These are phyloP conservation scores for Carex arenaria DNA, from an alignment of 202 grass and related monocot species.

Conservation along the genomic window DNA sequence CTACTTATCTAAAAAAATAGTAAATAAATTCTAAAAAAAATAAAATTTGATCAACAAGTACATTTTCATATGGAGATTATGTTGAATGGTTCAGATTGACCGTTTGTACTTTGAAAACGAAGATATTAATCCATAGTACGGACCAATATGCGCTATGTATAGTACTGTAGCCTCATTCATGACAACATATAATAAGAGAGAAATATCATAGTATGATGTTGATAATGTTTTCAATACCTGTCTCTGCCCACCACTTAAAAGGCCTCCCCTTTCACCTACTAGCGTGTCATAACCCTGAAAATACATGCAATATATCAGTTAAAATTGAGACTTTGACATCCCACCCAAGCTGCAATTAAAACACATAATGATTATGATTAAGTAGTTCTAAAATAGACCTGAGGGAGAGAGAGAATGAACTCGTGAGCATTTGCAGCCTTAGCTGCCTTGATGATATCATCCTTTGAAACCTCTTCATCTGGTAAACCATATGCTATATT, in stretches of 20 bases:
- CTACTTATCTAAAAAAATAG: too few relatives aligned
- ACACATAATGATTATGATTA: background rate
- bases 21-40: too few relatives aligned
- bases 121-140: too few relatives aligned
- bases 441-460: slow-evolving; percentile 92
- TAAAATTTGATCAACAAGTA: too few relatives aligned
- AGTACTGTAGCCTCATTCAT: too few relatives aligned
- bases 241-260: slow-evolving; percentile 96
- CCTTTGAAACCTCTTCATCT: slow-evolving; percentile 87
- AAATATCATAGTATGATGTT: background rate
- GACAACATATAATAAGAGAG: background rate
- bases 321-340: background rate
- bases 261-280: slow-evolving; percentile 87
- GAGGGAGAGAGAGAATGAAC: slow-evolving; percentile 91
- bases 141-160: too few relatives aligned
- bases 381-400: slow-evolving; percentile 35
- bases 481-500: slow-evolving; percentile 97
- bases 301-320: slow-evolving; percentile 13
- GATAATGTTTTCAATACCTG: slow-evolving; percentile 40
- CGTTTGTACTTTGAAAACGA: too few relatives aligned
- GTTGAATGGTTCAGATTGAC: too few relatives aligned
- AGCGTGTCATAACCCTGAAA: slow-evolving; percentile 87
- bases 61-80: too few relatives aligned
- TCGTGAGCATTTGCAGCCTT: slow-evolving; percentile 98
- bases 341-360: background rate